Percentiles rank a stretch among this genome's conserved stretches.
phyloP scores from a whole-genome alignment of 2,329 filamentous ascomycete species.

The Metarhizium guizhouense region DNA sequence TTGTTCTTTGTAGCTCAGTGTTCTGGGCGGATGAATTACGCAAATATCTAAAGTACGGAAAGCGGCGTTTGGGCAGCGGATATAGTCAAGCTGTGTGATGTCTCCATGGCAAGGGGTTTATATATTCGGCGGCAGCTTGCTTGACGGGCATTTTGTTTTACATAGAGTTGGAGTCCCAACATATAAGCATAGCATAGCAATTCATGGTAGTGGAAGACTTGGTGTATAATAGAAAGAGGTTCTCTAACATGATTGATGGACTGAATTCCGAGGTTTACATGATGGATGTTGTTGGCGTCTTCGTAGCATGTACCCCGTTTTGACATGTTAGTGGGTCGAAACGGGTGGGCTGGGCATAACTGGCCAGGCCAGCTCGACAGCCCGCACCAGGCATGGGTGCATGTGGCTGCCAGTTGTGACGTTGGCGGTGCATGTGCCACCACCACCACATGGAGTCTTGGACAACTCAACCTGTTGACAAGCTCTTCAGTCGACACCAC shows the following conservation, averaged over 20 bases:
- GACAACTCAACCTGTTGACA: not conserved
- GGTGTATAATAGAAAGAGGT: not conserved
- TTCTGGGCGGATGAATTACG: conserved; percentile 91
- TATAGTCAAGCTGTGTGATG: conserved; percentile 57
- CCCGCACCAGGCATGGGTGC: no score
- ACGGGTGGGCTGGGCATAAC: no score
- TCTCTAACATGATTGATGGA: not conserved
- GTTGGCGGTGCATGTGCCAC: not conserved
- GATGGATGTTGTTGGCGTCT: no score
- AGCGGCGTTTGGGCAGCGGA: conserved; percentile 45
- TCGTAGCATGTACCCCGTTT: no score
- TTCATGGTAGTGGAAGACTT: not conserved
- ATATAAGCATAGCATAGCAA: not conserved
- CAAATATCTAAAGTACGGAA: conserved; percentile 64
- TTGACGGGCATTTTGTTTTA: not conserved
- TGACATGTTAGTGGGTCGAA: no score
- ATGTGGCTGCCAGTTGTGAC: not conserved
- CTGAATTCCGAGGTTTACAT: not conserved
- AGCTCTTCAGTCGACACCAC: not conserved
- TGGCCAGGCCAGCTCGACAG: no score
- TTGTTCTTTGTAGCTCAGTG: conserved; percentile 74
- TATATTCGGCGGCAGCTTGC: not conserved
- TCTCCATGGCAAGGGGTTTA: not conserved
- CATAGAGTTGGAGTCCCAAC: not conserved
- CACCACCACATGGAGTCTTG: not conserved